Conservation (phyloP, 768 basidiomycete genomes). For the Leccinum obscurum region DNA sequence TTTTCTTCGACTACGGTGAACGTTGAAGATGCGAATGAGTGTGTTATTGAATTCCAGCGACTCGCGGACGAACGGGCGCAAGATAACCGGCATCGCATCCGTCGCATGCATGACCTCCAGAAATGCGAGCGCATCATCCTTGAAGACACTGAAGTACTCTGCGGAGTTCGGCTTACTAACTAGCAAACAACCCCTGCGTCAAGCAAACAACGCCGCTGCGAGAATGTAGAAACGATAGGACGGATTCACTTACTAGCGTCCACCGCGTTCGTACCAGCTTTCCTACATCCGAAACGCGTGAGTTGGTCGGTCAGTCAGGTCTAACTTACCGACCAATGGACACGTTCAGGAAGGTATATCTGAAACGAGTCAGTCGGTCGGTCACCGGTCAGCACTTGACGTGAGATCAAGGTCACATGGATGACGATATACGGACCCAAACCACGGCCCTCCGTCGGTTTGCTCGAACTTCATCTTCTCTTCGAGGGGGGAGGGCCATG, state of each 20-base stretch:
- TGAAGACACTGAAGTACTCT: conserved; percentile 66
- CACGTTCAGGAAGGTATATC: too few relatives aligned
- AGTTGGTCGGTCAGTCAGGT: too few relatives aligned
- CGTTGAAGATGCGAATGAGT: conserved; percentile 40
- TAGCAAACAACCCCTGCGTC: not conserved
- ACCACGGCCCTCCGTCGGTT: too few relatives aligned
- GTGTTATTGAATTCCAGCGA: conserved; percentile 56
- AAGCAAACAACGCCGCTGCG: not conserved
- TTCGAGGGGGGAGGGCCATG: too few relatives aligned
- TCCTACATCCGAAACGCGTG: too few relatives aligned
- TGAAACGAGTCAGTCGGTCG: too few relatives aligned
- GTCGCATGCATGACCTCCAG: conserved; percentile 51
- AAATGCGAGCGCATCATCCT: conserved; percentile 66
- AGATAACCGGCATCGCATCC: conserved; percentile 46
- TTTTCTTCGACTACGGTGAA: too few relatives aligned
- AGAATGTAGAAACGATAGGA: not conserved
- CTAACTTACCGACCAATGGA: too few relatives aligned
- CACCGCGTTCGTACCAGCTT: not conserved
- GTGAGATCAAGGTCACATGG: too few relatives aligned
- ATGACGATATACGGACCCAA: too few relatives aligned
- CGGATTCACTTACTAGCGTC: conserved; percentile 34
- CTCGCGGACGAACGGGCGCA: conserved; percentile 56
- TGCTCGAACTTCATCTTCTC: too few relatives aligned
- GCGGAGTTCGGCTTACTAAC: conserved; percentile 42
- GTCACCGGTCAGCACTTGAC: too few relatives aligned